These are phyloP conservation scores for Albizia julibrissin DNA, from an alignment of 306 rosid genomes.

Conservation along the genomic window DNA sequence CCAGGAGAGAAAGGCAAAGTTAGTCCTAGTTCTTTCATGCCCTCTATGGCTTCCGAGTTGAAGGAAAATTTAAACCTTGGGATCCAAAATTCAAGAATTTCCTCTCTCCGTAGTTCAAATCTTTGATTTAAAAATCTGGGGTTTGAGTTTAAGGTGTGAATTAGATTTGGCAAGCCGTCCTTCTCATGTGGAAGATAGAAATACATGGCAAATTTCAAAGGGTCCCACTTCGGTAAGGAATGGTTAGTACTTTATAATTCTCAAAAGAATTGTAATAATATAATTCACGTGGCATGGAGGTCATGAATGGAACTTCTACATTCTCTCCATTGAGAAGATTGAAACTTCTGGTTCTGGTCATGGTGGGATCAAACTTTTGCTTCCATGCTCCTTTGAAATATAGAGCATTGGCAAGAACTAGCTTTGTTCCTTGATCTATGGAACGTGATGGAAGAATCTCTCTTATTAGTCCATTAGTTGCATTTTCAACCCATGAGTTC, in stretches of 20 bases:
- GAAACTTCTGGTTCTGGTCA: background rate
- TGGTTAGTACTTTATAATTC: background rate
- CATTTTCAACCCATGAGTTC: background rate
- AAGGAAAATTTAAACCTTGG: background rate
- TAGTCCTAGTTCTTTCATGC: background rate
- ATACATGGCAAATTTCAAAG: background rate
- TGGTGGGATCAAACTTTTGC: background rate
- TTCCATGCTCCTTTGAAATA: conserved; percentile 1
- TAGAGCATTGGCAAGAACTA: background rate
- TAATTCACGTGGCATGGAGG: background rate
- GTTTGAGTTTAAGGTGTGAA: background rate
- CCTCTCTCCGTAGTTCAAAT: background rate
- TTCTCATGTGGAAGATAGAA: background rate
- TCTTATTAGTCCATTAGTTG: background rate
- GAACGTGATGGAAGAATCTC: background rate
- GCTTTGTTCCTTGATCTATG: background rate
- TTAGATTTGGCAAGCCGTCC: background rate
- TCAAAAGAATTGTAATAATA: background rate
- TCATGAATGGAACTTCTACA: background rate
- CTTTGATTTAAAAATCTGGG: background rate
- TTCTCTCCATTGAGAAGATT: background rate
- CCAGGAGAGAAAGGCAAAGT: background rate
- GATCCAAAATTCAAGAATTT: background rate
- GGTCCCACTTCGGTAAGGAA: background rate
- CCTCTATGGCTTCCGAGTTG: background rate